Conservation (phyloP, 768 basidiomycete genomes). For the Holtermannia corniformis region DNA sequence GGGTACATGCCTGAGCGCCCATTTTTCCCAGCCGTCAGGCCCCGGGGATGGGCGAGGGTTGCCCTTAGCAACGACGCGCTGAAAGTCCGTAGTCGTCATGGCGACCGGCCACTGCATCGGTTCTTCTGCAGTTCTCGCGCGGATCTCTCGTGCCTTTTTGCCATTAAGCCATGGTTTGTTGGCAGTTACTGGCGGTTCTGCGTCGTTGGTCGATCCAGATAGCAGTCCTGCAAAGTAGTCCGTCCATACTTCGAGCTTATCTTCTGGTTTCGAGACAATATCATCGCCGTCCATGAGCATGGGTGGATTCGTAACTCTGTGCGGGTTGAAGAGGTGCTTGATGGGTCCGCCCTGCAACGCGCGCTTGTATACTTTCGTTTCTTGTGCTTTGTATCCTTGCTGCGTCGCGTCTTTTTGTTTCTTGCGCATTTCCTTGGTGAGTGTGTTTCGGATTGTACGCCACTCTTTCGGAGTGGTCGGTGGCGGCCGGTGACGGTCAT, state of each 20-base stretch:
- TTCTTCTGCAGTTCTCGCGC: not conserved
- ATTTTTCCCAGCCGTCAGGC: conserved; percentile 12
- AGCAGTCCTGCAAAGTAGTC: not conserved
- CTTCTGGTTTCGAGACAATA: not conserved
- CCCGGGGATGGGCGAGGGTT: conserved; percentile 9
- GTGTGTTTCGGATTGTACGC: not conserved
- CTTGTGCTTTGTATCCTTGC: too few species aligned
- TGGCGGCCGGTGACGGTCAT: too few species aligned
- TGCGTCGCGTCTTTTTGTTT: not conserved
- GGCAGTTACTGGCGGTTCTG: not conserved
- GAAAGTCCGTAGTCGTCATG: not conserved
- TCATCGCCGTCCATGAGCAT: not conserved
- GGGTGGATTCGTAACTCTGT: conserved; percentile 7
- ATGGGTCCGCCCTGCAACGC: conserved; percentile 1
- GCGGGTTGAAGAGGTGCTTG: conserved; percentile 3
- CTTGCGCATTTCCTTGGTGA: not conserved
- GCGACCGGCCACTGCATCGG: conserved; percentile 2
- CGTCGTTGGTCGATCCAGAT: too few species aligned
- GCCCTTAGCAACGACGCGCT: not conserved
- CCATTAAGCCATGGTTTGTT: conserved; percentile 3
- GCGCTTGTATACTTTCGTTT: not conserved
- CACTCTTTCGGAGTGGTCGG: too few species aligned
- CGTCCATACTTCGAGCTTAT: not conserved
- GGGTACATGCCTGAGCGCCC: too few species aligned
- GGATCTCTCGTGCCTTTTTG: not conserved